These are phyloP conservation scores for Arthrobotrys sphaeroides DNA, from an alignment of 2,329 filamentous ascomycete genomes.

Conservation along the genomic window DNA sequence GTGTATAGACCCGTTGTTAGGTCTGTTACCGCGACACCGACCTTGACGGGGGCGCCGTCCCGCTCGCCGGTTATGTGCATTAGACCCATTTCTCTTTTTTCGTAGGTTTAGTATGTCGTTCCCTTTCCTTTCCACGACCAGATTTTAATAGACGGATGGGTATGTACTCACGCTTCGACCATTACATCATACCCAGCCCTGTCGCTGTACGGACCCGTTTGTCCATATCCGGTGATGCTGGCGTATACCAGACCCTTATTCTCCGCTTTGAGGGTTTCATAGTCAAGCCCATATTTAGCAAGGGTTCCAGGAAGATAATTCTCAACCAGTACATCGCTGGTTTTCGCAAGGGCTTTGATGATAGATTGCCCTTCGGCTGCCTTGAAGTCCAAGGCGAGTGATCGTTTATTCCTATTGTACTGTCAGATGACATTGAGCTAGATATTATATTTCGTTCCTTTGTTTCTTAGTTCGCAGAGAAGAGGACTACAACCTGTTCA, in stretches of 20 bases:
- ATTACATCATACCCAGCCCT: constrained; percentile 98
- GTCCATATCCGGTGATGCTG: constrained; percentile 95
- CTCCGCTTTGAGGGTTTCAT: constrained; percentile 78
- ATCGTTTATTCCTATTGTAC: constrained; percentile 88
- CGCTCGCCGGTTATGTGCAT: constrained; percentile 97
- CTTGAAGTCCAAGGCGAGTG: constrained; percentile 88
- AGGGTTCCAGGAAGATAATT: constrained; percentile 93
- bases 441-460: background rate
- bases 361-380: constrained; percentile 84
- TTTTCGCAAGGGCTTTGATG: constrained; percentile 81
- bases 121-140: background rate
- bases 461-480: background rate
- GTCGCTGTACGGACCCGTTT: constrained; percentile 87
- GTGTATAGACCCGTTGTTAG: constrained; percentile 95
- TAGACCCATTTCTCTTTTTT: constrained; percentile 77
- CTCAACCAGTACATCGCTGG: constrained; percentile 92
- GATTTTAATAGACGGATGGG: background rate
- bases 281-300: constrained; percentile 92
- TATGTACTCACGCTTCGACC: constrained; percentile 77
- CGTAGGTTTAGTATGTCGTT: background rate
- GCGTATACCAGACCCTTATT: constrained; percentile 92
- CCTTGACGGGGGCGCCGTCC: constrained; percentile 92
- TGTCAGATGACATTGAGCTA: background rate
- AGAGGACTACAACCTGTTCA: constrained; percentile 25
- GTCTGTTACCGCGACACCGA: constrained; percentile 89